Base-by-base conservation (phyloP, 306 rosid genomes). In the Vigna nakashimae region DNA sequence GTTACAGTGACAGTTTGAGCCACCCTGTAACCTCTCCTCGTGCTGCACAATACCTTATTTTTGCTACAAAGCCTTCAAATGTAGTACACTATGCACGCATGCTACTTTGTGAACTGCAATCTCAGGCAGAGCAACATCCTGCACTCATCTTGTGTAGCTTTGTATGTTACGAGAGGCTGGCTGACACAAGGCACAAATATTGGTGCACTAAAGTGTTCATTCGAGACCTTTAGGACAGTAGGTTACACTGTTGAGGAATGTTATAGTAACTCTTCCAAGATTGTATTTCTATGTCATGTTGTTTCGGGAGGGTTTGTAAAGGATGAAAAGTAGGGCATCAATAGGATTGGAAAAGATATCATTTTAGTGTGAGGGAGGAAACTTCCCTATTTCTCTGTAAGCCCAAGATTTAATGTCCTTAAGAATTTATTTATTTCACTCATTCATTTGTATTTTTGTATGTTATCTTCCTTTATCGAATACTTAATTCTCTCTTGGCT, bases 281-380 rank as follows among this genome's bases (percentile, higher is more conserved):
- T 65, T 73, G 79, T 73, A 51, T 68, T 79, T 66, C 68, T 69
- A 30, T 83, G 50, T 78, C 65, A 36, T 65, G 69, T 34, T 71
- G 36, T 57, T 74, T 74, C 16, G 53, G 46, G 22, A 65, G 76
- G 32, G 32, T 57, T 66, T 48, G 75, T 36, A 59, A 56, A 9
- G 79, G 51, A 46, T 34, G 26, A 46, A 63, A 49, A 26, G 36
- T 22, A 74, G 56, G 63, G 65, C 38, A 40, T 79, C 67, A 12
- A 22, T 50, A 49, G 59, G 71, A 32, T 50, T 55, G 59, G 76
- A 56, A 56, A 75, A 65, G 64, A 66, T 55, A 46, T 20, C 64
- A 22, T 48, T 55, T 42, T 3, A 55, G 55, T 57, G 74, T 24
- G 55, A 51, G 75, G 55, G 69, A 64, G 22, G 75, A 69, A 74